A percentile compares a stretch with the other conserved stretches of the same genome.
phyloP scores from a whole-genome alignment of 306 rosid genomes.

The Pueraria montana region DNA sequence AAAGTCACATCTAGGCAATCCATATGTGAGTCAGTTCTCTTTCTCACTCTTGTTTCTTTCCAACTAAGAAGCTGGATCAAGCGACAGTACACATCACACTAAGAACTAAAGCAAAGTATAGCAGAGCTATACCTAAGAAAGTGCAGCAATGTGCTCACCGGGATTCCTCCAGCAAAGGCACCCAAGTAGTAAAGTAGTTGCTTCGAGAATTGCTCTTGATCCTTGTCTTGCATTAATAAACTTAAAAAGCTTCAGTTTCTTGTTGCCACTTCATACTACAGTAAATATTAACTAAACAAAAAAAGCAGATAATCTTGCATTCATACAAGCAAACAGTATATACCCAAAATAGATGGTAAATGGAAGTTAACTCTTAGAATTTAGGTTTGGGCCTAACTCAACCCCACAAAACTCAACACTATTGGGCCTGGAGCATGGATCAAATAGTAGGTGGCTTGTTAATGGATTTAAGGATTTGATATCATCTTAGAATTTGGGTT shows the following conservation, averaged over 20 bases:
- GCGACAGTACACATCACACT: slow-evolving; percentile 20
- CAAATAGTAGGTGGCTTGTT: too few species aligned
- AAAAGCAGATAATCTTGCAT: slow-evolving; percentile 21
- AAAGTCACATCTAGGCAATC: slow-evolving; percentile 8
- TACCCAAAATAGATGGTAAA: slow-evolving; percentile 16
- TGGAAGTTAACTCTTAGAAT: not conserved
- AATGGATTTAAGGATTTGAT: too few species aligned
- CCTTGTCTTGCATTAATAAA: slow-evolving; percentile 81
- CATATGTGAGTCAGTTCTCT: not conserved
- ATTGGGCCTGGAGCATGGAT: too few species aligned
- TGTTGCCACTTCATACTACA: slow-evolving; percentile 42
- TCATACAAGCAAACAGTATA: not conserved
- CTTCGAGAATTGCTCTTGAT: slow-evolving; percentile 90
- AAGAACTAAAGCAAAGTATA: slow-evolving; percentile 61
- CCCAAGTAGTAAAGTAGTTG: slow-evolving; percentile 93
- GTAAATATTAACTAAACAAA: not conserved
- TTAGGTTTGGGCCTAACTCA: too few species aligned
- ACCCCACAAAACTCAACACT: too few species aligned
- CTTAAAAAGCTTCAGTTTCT: slow-evolving; percentile 50
- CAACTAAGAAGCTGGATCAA: not conserved
- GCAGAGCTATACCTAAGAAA: slow-evolving; percentile 90
- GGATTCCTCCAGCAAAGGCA: slow-evolving; percentile 95
- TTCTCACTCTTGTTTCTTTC: not conserved
- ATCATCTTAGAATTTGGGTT: too few species aligned
- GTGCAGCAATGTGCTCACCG: slow-evolving; percentile 98